Conservation (phyloP, 129 eudicot species). For the Ambrosia trifida region DNA sequence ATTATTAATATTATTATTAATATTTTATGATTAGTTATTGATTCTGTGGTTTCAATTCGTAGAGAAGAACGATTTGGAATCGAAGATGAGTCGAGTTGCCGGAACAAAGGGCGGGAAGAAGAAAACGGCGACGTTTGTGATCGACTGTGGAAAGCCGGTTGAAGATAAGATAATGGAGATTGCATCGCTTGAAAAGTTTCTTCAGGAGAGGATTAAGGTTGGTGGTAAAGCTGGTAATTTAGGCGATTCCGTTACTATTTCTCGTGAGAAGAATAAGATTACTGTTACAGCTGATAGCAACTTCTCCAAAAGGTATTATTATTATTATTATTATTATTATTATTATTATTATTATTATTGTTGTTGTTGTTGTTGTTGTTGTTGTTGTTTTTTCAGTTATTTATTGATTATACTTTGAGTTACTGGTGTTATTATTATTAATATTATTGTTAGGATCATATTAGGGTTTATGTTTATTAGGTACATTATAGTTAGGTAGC, state of each 20-base stretch:
- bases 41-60: background rate
- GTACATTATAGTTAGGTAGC: too few relatives aligned
- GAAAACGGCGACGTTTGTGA: slow-evolving; percentile 38
- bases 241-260: slow-evolving; percentile 43
- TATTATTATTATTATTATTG: too few relatives aligned
- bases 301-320: slow-evolving; percentile 40
- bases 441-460: too few relatives aligned
- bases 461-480: too few relatives aligned
- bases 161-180: slow-evolving; percentile 62
- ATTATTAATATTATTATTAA: background rate
- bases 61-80: background rate
- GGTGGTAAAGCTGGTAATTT: slow-evolving; percentile 56
- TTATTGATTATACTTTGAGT: background rate
- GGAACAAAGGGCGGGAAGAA: slow-evolving; percentile 48
- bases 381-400: background rate
- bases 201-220: slow-evolving; percentile 53
- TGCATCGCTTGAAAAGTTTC: slow-evolving; percentile 51
- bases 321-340: too few relatives aligned
- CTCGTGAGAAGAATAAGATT: slow-evolving; percentile 51
- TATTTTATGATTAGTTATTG: background rate
- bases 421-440: background rate
- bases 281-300: slow-evolving; percentile 40
- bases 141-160: slow-evolving; percentile 57
- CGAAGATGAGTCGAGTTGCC: slow-evolving; percentile 42
- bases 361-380: too few relatives aligned